Evolutionary conservation across 2,329 filamentous ascomycete genomes (phyloP).

Genomic region (Graphiopsis chlorocephala): DNA sequence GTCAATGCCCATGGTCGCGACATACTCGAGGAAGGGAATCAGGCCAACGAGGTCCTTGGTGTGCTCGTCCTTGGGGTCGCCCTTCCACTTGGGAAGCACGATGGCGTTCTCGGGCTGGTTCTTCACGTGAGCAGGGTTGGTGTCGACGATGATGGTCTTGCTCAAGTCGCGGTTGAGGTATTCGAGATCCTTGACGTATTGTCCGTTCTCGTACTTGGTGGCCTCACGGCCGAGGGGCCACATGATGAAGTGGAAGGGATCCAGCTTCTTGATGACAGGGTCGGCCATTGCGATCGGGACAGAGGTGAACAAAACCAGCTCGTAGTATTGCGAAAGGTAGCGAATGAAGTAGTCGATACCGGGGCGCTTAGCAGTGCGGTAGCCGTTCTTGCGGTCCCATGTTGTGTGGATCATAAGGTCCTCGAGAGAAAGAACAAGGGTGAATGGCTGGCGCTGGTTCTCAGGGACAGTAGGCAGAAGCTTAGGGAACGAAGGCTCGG

Average conservation of each 20-base stretch:
- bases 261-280: constrained; percentile 85
- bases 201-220: constrained; percentile 93
- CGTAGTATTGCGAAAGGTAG: constrained; percentile 97
- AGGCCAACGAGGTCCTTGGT: constrained; percentile 75
- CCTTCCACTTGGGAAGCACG: constrained; percentile 84
- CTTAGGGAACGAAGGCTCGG: constrained; percentile 92
- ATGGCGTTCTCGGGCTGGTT: constrained; percentile 97
- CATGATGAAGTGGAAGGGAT: constrained; percentile 91
- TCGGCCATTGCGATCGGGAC: constrained; percentile 82
- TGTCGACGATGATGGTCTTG: constrained; percentile 94
- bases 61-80: constrained; percentile 66
- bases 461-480: constrained; percentile 79
- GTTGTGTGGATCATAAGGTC: constrained; percentile 93
- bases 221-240: constrained; percentile 95
- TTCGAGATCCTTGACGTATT: constrained; percentile 98
- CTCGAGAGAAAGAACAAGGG: constrained; percentile 86
- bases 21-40: constrained; percentile 96
- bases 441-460: constrained; percentile 80
- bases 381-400: constrained; percentile 91
- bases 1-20: constrained; percentile 86
- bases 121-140: constrained; percentile 74
- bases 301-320: constrained; percentile 91
- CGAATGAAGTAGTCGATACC: constrained; percentile 96
- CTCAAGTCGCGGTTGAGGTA: constrained; percentile 95
- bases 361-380: constrained; percentile 90